phyloP scores from a whole-genome alignment of 1,284 basidiomycete species.

The Athelia sp. region DNA sequence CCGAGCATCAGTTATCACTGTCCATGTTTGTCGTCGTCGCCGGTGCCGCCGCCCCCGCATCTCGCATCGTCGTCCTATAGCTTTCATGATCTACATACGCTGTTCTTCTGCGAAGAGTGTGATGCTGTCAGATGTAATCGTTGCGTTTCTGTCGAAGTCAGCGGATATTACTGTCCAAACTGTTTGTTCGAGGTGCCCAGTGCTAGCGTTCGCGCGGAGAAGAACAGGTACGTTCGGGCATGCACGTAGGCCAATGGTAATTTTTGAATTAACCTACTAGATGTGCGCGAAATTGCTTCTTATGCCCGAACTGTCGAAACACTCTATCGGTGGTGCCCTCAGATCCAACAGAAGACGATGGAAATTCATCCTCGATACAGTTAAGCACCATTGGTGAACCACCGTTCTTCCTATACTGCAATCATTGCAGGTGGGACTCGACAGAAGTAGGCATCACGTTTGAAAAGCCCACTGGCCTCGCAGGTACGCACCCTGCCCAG shows the following conservation, averaged over 20 bases:
- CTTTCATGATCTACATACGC: slow-evolving; percentile 78
- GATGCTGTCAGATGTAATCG: slow-evolving; percentile 90
- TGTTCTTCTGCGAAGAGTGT: slow-evolving; percentile 99
- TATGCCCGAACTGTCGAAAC: slow-evolving; percentile 89
- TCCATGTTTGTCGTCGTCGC: slow-evolving; percentile 56
- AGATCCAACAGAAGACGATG: slow-evolving; percentile 71
- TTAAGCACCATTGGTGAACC: slow-evolving; percentile 67
- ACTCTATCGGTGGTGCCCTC: slow-evolving; percentile 85
- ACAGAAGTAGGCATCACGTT: slow-evolving; percentile 87
- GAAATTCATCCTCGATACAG: slow-evolving; percentile 38
- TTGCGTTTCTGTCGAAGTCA: slow-evolving; percentile 90
- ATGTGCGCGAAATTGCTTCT: slow-evolving; percentile 96
- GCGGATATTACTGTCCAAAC: slow-evolving; percentile 96
- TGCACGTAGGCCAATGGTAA: background rate
- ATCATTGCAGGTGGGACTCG: slow-evolving; percentile 94
- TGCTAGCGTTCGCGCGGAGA: slow-evolving; percentile 92
- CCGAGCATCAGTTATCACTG: slow-evolving; percentile 68
- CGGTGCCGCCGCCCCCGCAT: slow-evolving; percentile 69
- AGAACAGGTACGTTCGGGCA: slow-evolving; percentile 66
- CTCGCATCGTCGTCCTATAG: slow-evolving; percentile 67
- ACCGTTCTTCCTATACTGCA: slow-evolving; percentile 89
- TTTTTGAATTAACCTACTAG: slow-evolving; percentile 33
- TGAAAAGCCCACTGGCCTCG: slow-evolving; percentile 94
- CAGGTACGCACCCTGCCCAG: slow-evolving; percentile 45
- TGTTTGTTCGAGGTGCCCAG: slow-evolving; percentile 99